phyloP scores from a whole-genome alignment of 495 filamentous ascomycete species.

The Saxophila tyrrhenica region DNA sequence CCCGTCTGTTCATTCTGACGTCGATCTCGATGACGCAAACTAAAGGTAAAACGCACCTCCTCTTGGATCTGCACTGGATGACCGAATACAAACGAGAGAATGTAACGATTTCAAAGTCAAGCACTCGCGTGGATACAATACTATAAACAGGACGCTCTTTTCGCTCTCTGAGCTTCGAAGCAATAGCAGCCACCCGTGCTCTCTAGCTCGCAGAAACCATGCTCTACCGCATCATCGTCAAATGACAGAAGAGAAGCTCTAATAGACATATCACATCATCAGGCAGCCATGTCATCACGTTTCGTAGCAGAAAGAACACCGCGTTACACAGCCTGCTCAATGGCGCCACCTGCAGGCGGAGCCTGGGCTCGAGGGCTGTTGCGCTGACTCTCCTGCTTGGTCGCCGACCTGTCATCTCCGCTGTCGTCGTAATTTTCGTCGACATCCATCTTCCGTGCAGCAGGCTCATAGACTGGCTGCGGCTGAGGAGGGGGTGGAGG shows the following conservation, averaged over 20 bases:
- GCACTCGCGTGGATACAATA: too few species aligned
- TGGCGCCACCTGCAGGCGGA: neutral
- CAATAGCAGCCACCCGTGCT: too few species aligned
- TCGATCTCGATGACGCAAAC: neutral
- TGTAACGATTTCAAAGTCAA: too few species aligned
- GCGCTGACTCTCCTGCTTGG: slow-evolving; percentile 33
- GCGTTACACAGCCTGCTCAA: neutral
- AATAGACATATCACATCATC: neutral
- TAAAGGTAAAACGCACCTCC: too few species aligned
- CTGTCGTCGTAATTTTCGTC: slow-evolving; percentile 95
- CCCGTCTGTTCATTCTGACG: neutral
- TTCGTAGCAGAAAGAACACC: neutral
- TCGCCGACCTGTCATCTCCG: slow-evolving; percentile 62
- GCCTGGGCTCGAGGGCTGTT: slow-evolving; percentile 29
- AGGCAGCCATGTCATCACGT: neutral
- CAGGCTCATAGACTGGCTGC: slow-evolving; percentile 55
- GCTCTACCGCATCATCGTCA: too few species aligned
- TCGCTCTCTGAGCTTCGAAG: too few species aligned
- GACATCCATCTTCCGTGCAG: slow-evolving; percentile 89
- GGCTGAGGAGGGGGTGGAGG: slow-evolving; percentile 40
- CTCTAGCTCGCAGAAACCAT: too few species aligned
- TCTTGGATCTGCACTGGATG: too few species aligned
- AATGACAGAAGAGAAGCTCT: neutral
- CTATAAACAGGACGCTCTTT: too few species aligned
- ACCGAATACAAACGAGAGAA: too few species aligned